Percentiles rank a stretch among this genome's conserved stretches.
phyloP scores from a whole-genome alignment of 1,284 basidiomycete genomes.

The Trichosporon sp. region DNA sequence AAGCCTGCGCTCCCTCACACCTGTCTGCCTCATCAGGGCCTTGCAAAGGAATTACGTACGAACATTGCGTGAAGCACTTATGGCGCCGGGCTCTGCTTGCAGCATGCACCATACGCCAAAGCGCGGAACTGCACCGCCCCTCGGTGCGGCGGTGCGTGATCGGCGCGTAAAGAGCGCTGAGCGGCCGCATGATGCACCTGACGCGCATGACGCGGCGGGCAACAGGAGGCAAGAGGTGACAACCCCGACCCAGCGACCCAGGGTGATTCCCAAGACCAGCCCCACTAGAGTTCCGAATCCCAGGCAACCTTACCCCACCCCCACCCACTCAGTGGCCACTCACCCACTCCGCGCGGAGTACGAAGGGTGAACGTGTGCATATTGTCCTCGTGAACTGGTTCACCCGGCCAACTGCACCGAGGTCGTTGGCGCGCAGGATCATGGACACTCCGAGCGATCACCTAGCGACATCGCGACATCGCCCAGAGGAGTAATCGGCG shows the following conservation, averaged over 20 bases:
- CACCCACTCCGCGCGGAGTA: neutral
- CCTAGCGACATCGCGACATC: neutral
- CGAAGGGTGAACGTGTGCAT: too few relatives aligned
- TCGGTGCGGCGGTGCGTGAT: neutral
- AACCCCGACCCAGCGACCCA: neutral
- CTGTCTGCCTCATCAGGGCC: neutral
- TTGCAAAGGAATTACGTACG: neutral
- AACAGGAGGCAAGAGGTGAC: neutral
- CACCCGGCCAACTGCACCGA: neutral
- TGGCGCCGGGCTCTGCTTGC: too few relatives aligned
- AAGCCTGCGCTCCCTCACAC: too few relatives aligned
- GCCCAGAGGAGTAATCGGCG: neutral
- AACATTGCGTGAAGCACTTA: neutral
- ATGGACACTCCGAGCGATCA: neutral
- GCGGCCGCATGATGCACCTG: neutral
- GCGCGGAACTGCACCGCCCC: neutral
- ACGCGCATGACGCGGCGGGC: neutral
- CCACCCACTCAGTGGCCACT: neutral
- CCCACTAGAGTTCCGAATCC: neutral
- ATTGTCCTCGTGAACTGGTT: neutral
- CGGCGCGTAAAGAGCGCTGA: neutral
- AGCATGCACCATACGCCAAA: too few relatives aligned
- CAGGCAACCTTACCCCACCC: neutral
- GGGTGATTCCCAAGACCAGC: neutral
- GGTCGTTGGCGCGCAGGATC: neutral